Base-by-base conservation (phyloP, 2,329 filamentous ascomycete species). In the Fusarium sp. region DNA sequence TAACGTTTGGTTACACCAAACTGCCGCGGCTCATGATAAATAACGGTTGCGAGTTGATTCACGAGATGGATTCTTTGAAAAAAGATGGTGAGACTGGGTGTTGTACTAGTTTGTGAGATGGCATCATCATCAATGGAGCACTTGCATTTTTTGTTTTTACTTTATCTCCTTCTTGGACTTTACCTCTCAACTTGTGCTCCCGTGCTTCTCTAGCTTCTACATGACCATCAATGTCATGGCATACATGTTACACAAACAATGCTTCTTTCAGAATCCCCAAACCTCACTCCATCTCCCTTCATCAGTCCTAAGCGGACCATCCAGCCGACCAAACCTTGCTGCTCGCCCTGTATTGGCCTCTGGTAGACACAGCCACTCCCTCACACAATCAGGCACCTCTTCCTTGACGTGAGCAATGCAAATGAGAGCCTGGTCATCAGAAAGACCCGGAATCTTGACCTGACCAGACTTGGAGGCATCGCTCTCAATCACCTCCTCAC, bases 341-440 rank as follows among this genome's bases (percentile, higher is more conserved):
- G 87, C 83, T 37, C 79, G 77, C 1, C 89, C 89, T 2, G 90
- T 90, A 62, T 92, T 93, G 5, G 92, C 88, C 82, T 95, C 93
- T 1, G 96, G 95, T 34, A 98, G 85, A 80, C 94, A 95, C 60
- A 98, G 87, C 93, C 93, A 98, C 80, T 97, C 91, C 56, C 94
- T 85, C 27, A 98, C 89, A 74, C 92, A 92, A 59, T 92, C 91
- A 0, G 96, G 96, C 11, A 98, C 93, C 82, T 99, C 96, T 77
- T 98, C 95, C 71, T 91, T 92, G 70, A 96, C 88, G 83, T 99
- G 96, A 70, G 94, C 96, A 69, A 98, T 96, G 73, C 95, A 94
- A n/a, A 98, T 89, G 63, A 99, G 84, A 1, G 95, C 95, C 83
- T 98, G 96, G 24, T 90, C 82, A 1, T 90, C 85, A 2, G 87